These are phyloP conservation scores for Rutstroemia sp. DNA, from an alignment of 2,329 filamentous ascomycete genomes.

Conservation along the genomic window DNA sequence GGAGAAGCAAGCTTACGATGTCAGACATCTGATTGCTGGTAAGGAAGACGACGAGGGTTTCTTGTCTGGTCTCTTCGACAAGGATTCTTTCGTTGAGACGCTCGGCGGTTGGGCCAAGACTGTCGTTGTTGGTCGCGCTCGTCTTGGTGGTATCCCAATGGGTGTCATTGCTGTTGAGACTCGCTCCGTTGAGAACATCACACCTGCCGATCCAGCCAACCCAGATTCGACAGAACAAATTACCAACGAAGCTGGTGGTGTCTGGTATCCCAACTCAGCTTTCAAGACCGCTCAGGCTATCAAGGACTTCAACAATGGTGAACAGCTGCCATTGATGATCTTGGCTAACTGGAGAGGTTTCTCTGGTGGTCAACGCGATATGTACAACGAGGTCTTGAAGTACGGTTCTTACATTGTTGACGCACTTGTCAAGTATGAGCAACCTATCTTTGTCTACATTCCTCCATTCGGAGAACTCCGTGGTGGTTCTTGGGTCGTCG, in stretches of 20 bases:
- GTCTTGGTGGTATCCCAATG: constrained; percentile 93
- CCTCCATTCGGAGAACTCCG: constrained; percentile 93
- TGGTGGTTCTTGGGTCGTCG: constrained; percentile 98
- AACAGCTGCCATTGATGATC: constrained; percentile 98
- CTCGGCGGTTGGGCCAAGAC: constrained; percentile 96
- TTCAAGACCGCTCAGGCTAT: constrained; percentile 99
- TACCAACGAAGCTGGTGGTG: constrained; percentile 89
- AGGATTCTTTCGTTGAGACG: constrained; percentile 91
- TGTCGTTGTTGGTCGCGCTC: constrained; percentile 92
- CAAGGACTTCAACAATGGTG: constrained; percentile 97
- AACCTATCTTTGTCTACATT: constrained; percentile 98
- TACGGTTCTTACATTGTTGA: constrained; percentile 99
- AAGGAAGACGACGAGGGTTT: constrained; percentile 75
- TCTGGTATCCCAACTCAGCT: constrained; percentile 99
- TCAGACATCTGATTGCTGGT: constrained; percentile 86
- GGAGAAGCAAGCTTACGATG: constrained; percentile 78
- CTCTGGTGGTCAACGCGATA: constrained; percentile 98
- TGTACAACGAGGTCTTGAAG: constrained; percentile 99
- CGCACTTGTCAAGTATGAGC: constrained; percentile 95
- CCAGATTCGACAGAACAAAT: constrained; percentile 97
- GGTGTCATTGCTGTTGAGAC: constrained; percentile 98
- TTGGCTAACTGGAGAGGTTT: constrained; percentile 99
- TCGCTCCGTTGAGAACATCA: constrained; percentile 92
- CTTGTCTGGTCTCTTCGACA: constrained; percentile 89
- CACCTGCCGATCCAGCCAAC: constrained; percentile 93